Percentiles rank a stretch among this genome's conserved stretches.
Evolutionary conservation across 306 rosid species (phyloP).

Genomic region (Cucurbita moschata): DNA sequence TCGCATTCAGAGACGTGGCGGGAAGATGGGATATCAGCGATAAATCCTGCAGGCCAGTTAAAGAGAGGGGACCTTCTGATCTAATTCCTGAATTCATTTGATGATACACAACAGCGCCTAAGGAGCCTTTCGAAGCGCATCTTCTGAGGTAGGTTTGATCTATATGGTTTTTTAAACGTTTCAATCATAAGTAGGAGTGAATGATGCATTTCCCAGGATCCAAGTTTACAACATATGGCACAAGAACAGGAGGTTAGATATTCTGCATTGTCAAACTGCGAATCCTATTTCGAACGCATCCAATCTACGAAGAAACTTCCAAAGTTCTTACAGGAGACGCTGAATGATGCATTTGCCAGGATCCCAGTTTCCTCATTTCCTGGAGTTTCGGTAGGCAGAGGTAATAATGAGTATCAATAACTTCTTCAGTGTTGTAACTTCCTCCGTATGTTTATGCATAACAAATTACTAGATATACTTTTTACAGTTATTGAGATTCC

Average conservation of each 20-base stretch:
- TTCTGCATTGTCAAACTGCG: constrained; percentile 32
- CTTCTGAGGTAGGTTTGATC: not conserved
- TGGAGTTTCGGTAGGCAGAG: constrained; percentile 63
- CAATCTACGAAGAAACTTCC: constrained; percentile 83
- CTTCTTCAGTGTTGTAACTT: not conserved
- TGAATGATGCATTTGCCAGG: constrained; percentile 61
- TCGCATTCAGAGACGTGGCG: not conserved
- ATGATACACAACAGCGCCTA: not conserved
- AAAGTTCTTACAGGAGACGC: constrained; percentile 38
- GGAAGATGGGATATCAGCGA: not conserved
- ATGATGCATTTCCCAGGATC: not conserved
- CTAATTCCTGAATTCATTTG: not conserved
- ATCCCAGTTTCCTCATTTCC: constrained; percentile 84
- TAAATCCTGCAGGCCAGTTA: not conserved
- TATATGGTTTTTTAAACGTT: not conserved
- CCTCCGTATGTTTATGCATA: not conserved
- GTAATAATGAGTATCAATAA: constrained; percentile 14
- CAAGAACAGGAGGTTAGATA: constrained; percentile 19
- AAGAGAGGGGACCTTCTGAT: not conserved
- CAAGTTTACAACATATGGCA: constrained; percentile 30
- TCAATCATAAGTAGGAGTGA: not conserved
- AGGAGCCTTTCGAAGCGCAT: not conserved
- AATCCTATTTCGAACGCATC: constrained; percentile 45
- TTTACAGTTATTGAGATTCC: constrained; percentile 63
- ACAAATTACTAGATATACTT: not conserved